phyloP scores from a whole-genome alignment of 202 grass and related monocot species.

The Panicum virgatum region DNA sequence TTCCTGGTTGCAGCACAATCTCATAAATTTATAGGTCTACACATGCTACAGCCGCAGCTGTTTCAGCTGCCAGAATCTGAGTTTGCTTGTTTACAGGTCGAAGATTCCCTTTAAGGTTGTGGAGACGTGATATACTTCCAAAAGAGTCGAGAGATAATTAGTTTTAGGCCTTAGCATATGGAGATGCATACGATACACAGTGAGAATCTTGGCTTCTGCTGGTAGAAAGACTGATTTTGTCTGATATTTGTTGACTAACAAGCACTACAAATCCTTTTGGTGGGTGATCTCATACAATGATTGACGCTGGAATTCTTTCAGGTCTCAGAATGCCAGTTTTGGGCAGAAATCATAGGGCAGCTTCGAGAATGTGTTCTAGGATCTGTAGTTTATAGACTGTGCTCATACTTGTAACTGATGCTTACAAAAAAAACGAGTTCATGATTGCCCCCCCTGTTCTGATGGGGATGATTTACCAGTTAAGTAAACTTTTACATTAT shows the following conservation, averaged over 20 bases:
- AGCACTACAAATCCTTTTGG: neutral
- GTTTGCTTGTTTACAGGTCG: conserved; percentile 46
- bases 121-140: conserved; percentile 83
- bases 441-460: neutral
- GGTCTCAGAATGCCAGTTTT: conserved; percentile 1
- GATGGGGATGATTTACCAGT: neutral
- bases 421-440: neutral
- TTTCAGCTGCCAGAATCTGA: conserved; percentile 14
- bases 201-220: neutral
- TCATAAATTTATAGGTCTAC: neutral
- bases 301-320: neutral
- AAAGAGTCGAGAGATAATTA: conserved; percentile 80
- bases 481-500: neutral
- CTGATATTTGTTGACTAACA: conserved; percentile 33
- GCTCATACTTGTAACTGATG: conserved; percentile 23
- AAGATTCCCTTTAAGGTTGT: conserved; percentile 60
- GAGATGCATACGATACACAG: conserved; percentile 16
- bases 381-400: neutral
- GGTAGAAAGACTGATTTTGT: conserved; percentile 7
- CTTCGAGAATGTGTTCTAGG: conserved; percentile 16
- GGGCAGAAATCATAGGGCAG: conserved; percentile 9
- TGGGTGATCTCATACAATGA: neutral
- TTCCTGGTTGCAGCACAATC: neutral
- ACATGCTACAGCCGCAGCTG: conserved; percentile 4
- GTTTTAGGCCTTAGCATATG: conserved; percentile 15